Percentiles rank a stretch among this genome's conserved stretches.
Evolutionary conservation across 768 basidiomycete genomes (phyloP).

Genomic region (Nevesoporus exiguus): DNA sequence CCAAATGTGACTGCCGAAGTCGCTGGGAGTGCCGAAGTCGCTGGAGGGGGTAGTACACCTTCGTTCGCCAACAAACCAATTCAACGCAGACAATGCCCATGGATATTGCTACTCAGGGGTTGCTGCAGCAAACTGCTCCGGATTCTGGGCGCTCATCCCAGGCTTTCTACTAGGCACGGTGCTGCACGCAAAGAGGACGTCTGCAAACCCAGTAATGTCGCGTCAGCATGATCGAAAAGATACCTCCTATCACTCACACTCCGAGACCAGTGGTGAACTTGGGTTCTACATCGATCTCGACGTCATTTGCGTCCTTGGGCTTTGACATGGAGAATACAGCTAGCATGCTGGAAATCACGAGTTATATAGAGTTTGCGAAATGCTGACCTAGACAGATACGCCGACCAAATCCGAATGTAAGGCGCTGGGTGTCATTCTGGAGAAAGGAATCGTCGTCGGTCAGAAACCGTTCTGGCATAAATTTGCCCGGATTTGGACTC

Average conservation of each 20-base stretch:
- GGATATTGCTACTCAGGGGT: not conserved
- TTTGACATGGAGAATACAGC: slow-evolving; percentile 3
- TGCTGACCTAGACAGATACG: slow-evolving; percentile 21
- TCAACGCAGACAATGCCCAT: no score
- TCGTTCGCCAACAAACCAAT: no score
- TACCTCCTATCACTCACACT: not conserved
- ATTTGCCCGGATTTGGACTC: not conserved
- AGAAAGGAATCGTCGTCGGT: not conserved
- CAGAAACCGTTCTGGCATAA: not conserved
- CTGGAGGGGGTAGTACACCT: no score
- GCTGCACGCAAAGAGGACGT: not conserved
- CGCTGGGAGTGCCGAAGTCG: no score
- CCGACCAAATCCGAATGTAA: slow-evolving; percentile 23
- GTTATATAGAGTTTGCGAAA: slow-evolving; percentile 17
- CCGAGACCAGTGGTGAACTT: not conserved
- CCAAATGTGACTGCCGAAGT: no score
- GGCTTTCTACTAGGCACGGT: not conserved
- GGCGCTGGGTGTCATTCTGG: no score
- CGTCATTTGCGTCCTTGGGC: not conserved
- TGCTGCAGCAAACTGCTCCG: not conserved
- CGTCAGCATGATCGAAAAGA: not conserved
- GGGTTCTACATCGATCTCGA: not conserved
- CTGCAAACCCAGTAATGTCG: not conserved
- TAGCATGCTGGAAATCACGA: not conserved
- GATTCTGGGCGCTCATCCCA: not conserved